Evolutionary conservation across 371 early-diverging fungal species (phyloP), one percentile per base, ranked within the genome.

Genomic region (Enterocytospora artemiae): DNA sequence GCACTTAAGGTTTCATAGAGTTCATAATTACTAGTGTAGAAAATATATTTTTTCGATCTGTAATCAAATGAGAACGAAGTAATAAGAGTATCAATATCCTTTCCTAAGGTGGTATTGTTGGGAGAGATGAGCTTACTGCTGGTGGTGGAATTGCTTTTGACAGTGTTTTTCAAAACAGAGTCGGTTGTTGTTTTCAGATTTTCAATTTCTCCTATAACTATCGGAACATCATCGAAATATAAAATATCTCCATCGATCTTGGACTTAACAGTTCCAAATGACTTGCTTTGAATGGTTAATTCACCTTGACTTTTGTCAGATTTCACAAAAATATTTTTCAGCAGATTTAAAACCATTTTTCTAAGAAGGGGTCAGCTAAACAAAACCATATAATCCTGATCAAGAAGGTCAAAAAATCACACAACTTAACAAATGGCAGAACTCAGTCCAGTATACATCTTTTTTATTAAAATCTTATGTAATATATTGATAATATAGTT

Each of bases 41-140:
- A 45, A 1, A 44, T 53, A 55, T 51, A 67, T 32, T 55, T 56
- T 34, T 48, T 41, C 45, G 53, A 52, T 51, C 28, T 67, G 22
- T n/a, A n/a, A n/a, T n/a, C n/a, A n/a, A n/a, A n/a, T n/a, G n/a
- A n/a, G n/a, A n/a, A n/a, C n/a, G n/a, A n/a, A n/a, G n/a, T n/a
- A n/a, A n/a, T n/a, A n/a, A n/a, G n/a, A n/a, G n/a, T n/a, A n/a
- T n/a, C n/a, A n/a, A n/a, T n/a, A n/a, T n/a, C n/a, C n/a, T n/a
- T n/a, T 62, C 56, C 5, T 34, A 25, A 62, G 31, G 54, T 24
- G 57, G 55, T 43, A 63, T 52, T 7, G 27, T 22, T 14, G 56
- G 22, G 12, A 49, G 22, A 16, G 22, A 12, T 49, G 12, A 49
- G 49, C 20, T 49, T 49, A n/a, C n/a, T n/a, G n/a, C n/a, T n/a